Percentiles rank a stretch among this genome's conserved stretches.
Evolutionary conservation across 176 grass and related monocot species (phyloP).

Genomic region (Dendrocalamus sinicus): DNA sequence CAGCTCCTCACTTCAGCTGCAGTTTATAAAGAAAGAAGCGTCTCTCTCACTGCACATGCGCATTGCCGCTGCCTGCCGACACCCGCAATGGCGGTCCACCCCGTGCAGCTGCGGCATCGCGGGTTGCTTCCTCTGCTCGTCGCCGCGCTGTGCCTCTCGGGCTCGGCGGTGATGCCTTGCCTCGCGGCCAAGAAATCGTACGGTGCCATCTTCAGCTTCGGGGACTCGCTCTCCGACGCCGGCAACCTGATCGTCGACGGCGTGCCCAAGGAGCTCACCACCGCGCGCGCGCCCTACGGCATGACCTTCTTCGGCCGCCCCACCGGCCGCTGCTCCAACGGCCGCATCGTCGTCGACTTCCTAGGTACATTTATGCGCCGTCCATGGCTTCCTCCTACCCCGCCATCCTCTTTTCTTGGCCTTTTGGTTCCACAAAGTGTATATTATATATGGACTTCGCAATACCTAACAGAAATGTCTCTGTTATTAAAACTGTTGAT

Average conservation of each 20-base stretch:
- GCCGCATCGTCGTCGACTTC: slow-evolving; percentile 74
- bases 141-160: not conserved
- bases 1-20: too few species aligned
- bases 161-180: slow-evolving; percentile 24
- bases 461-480: slow-evolving; percentile 12
- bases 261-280: slow-evolving; percentile 57
- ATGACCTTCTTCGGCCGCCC: slow-evolving; percentile 67
- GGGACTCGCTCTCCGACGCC: slow-evolving; percentile 76
- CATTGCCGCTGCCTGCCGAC: slow-evolving; percentile 44
- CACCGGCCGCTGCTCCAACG: slow-evolving; percentile 76
- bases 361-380: slow-evolving; percentile 48
- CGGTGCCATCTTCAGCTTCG: slow-evolving; percentile 74
- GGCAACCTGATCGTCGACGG: slow-evolving; percentile 70
- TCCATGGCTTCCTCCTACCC: not conserved
- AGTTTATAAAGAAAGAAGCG: not conserved
- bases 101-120: not conserved
- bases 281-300: slow-evolving; percentile 54
- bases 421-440: not conserved
- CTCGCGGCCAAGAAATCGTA: slow-evolving; percentile 52
- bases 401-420: not conserved
- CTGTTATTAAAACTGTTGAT: slow-evolving; percentile 30
- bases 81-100: slow-evolving; percentile 34
- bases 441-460: not conserved
- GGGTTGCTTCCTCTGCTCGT: slow-evolving; percentile 3
- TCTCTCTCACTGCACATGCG: slow-evolving; percentile 28